These are phyloP conservation scores for Cupressus sempervirens DNA, from an alignment of 75 land plant species.

Conservation along the genomic window DNA sequence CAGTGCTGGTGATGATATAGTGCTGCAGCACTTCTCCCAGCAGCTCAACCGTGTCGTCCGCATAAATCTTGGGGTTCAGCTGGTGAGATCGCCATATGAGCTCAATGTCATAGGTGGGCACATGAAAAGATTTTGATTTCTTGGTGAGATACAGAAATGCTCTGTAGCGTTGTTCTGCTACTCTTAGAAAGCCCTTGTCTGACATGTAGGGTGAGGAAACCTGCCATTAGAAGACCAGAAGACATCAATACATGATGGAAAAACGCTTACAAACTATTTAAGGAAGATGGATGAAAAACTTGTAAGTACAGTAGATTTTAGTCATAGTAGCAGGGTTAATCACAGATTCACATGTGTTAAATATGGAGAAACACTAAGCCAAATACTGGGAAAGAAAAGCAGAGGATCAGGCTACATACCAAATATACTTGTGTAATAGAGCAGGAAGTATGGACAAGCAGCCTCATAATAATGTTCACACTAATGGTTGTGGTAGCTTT, in stretches of 20 bases:
- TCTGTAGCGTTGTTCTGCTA: conserved; percentile 34
- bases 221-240: conserved; percentile 9
- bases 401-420: too few species aligned
- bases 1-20: conserved; percentile 35
- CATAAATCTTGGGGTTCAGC: conserved; percentile 19
- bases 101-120: conserved; percentile 42
- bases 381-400: too few species aligned
- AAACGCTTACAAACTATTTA: background rate
- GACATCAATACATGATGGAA: background rate
- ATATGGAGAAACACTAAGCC: background rate
- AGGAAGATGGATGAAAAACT: too few species aligned
- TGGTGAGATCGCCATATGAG: conserved; percentile 43
- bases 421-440: too few species aligned
- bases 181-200: conserved; percentile 23
- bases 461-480: too few species aligned
- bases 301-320: too few species aligned
- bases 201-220: conserved; percentile 22
- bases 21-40: conserved; percentile 31
- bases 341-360: too few species aligned
- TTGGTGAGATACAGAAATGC: conserved; percentile 27
- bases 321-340: too few species aligned
- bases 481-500: too few species aligned
- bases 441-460: too few species aligned
- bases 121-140: conserved; percentile 12
- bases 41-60: conserved; percentile 13